Evolutionary conservation across 1,284 basidiomycete species (phyloP).

Genomic region (Retiboletus flavoniger): DNA sequence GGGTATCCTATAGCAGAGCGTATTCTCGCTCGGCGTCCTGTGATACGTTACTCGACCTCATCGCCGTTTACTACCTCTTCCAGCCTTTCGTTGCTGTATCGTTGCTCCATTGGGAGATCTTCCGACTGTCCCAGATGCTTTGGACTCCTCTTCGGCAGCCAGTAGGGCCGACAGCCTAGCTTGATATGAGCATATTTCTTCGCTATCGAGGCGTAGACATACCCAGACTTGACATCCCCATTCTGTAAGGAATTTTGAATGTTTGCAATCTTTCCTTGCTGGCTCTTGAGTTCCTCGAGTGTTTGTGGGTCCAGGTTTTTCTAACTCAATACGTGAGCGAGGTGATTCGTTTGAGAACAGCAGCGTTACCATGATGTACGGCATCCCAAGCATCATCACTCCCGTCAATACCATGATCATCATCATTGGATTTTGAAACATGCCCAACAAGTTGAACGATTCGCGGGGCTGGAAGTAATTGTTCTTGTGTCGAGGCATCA

Average conservation of each 20-base stretch:
- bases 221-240: constrained; percentile 62
- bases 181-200: constrained; percentile 13
- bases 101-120: constrained; percentile 22
- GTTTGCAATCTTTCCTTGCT: constrained; percentile 60
- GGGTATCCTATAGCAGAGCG: constrained; percentile 6
- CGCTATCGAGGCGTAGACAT: constrained; percentile 15
- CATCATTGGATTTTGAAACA: constrained; percentile 88
- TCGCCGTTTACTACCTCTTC: constrained; percentile 31
- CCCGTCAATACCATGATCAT: constrained; percentile 76
- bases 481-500: constrained; percentile 55
- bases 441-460: constrained; percentile 72
- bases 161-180: constrained; percentile 43
- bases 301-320: constrained; percentile 79
- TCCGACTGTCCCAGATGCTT: constrained; percentile 17
- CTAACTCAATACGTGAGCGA: constrained; percentile 39
- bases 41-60: constrained; percentile 16
- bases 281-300: constrained; percentile 67
- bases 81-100: constrained; percentile 33
- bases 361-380: constrained; percentile 68
- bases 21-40: neutral
- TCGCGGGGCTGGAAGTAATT: constrained; percentile 68
- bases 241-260: constrained; percentile 59
- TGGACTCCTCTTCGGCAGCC: constrained; percentile 33
- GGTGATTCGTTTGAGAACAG: neutral
- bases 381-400: constrained; percentile 72